A percentile compares a stretch with the other conserved stretches of the same genome.
Conservation (phyloP, 768 basidiomycete genomes). For the Lactifluus subvellereus region DNA sequence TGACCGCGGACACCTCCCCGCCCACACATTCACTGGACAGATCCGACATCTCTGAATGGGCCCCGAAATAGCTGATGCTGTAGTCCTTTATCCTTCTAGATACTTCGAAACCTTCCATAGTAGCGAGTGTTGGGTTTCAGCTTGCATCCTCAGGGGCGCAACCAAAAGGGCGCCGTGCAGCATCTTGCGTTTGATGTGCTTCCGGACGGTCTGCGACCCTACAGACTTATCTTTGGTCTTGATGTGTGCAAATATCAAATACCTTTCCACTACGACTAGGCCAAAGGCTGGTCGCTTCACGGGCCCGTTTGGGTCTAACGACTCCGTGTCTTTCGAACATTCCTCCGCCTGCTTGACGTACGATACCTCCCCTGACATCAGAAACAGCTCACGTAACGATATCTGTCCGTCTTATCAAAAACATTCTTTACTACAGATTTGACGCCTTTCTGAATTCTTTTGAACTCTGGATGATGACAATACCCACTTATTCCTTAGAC, state of each 20-base stretch:
- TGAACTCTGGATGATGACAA: not conserved
- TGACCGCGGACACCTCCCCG: not conserved
- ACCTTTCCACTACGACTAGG: not conserved
- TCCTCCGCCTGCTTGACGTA: not conserved
- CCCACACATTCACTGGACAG: not conserved
- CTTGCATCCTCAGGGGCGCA: not conserved
- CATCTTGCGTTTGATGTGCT: not conserved
- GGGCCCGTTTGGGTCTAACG: not conserved
- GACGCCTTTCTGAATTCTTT: not conserved
- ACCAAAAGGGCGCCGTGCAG: not conserved
- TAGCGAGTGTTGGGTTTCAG: not conserved
- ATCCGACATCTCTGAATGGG: conserved; percentile 4
- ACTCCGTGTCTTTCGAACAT: not conserved
- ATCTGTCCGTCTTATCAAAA: not conserved
- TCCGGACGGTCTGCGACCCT: not conserved
- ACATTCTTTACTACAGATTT: not conserved
- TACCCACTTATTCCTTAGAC: not conserved
- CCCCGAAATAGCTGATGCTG: not conserved
- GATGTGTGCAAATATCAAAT: not conserved
- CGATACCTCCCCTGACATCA: not conserved
- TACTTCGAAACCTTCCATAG: not conserved
- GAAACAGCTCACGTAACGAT: not conserved
- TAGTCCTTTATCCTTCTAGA: not conserved
- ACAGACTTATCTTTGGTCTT: no score
- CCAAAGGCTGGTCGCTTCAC: not conserved